A percentile compares a stretch with the other conserved stretches of the same genome.
These are phyloP conservation scores for Lithospermum erythrorhizon DNA, from an alignment of 257 asterid species.

Conservation along the genomic window DNA sequence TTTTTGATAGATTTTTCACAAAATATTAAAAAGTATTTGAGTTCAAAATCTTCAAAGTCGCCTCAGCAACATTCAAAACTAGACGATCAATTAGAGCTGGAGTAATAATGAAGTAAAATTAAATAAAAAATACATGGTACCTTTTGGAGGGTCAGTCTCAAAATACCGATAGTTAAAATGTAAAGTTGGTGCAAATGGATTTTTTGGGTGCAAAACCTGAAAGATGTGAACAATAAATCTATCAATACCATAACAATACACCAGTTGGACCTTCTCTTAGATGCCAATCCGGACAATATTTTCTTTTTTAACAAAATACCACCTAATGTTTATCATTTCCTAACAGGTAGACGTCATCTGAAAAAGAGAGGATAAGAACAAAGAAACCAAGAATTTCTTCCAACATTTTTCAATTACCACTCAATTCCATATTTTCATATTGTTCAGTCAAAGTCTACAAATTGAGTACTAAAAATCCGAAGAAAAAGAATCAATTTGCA, in stretches of 20 bases:
- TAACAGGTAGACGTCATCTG: neutral
- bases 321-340: neutral
- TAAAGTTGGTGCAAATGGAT: conserved; percentile 95
- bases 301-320: too few species aligned
- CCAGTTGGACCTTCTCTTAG: neutral
- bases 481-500: too few species aligned
- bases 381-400: neutral
- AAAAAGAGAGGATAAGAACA: neutral
- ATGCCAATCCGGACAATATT: too few species aligned
- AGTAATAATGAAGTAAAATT: conserved; percentile 3
- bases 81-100: too few species aligned
- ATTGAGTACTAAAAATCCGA: too few species aligned
- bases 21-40: too few species aligned
- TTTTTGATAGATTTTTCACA: too few species aligned
- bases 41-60: too few species aligned
- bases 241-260: neutral
- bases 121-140: conserved; percentile 21
- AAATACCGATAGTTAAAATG: conserved; percentile 93
- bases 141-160: conserved; percentile 92
- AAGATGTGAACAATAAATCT: conserved; percentile 8
- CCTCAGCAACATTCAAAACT: too few species aligned
- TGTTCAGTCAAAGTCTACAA: too few species aligned
- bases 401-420: too few species aligned
- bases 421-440: neutral
- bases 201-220: conserved; percentile 93